Base-by-base conservation (phyloP, 1,139 yeast genomes). In the Candida anutae region DNA sequence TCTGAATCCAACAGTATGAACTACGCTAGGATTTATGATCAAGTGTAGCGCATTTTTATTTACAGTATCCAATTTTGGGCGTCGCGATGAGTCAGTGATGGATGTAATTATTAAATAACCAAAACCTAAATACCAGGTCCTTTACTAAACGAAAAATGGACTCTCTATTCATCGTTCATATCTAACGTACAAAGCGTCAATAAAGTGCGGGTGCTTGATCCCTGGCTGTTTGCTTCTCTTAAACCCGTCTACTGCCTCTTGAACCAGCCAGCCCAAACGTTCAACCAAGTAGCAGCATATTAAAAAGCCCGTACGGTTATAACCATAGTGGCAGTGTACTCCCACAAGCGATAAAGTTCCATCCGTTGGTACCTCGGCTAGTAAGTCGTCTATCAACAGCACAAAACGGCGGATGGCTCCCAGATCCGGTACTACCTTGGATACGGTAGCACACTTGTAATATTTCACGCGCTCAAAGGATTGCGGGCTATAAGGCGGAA, bases 281-380 rank as follows among this genome's bases (percentile, higher is more conserved):
- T 78, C 85, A 23, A 81, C 65, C 44, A 81, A 57, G 46, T 77
- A 81, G 42, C 83, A 74, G 43, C 84, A 77, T 15, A 81, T 72
- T 34, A 81, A 63, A 43, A 74, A 81, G 2, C 93, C 93, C 0
- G 93, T 81, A 30, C 93, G 58, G 48, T 81, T 81, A 50, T 79
- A 82, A 3, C 93, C 93, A 46, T 81, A 81, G 47, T 81, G 93
- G 47, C 93, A 81, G 50, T 81, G 93, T 4, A 81, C 80, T 0
- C 72, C 87, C 4, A 80, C 56, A 19, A 63, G 53, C n/a, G n/a
- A n/a, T n/a, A n/a, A n/a, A n/a, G n/a, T n/a, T n/a, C n/a, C n/a
- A n/a, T n/a, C n/a, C n/a, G n/a, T n/a, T 6, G 73, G 73, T 8
- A 44, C 38, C 6, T 36, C 28, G 5, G 43, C 37, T n/a, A 71